These are phyloP conservation scores for Mycena olivaceomarginata DNA, from an alignment of 768 basidiomycete species.

Conservation along the genomic window DNA sequence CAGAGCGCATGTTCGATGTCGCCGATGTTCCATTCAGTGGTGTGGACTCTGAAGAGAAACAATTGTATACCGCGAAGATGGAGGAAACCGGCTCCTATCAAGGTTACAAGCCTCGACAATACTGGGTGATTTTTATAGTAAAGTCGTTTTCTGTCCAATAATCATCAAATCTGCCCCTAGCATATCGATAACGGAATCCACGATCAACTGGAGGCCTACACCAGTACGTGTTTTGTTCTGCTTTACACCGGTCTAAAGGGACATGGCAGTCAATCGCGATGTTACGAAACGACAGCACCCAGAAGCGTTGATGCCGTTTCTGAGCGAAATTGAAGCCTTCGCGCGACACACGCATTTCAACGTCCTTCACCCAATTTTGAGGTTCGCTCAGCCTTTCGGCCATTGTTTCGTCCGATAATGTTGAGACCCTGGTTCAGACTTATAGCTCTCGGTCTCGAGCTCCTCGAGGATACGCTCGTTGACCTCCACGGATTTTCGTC, in stretches of 20 bases:
- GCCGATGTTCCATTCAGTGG: slow-evolving; percentile 66
- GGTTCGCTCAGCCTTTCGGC: slow-evolving; percentile 49
- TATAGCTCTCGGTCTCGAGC: slow-evolving; percentile 70
- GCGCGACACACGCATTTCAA: slow-evolving; percentile 70
- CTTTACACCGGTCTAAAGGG: background rate
- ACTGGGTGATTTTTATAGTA: slow-evolving; percentile 65
- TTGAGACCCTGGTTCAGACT: slow-evolving; percentile 50
- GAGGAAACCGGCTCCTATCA: slow-evolving; percentile 69
- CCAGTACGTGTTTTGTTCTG: slow-evolving; percentile 61
- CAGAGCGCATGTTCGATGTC: slow-evolving; percentile 68
- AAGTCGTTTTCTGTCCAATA: background rate
- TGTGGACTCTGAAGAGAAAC: slow-evolving; percentile 66
- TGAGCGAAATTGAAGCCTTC: slow-evolving; percentile 73
- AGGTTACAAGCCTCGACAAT: slow-evolving; percentile 73
- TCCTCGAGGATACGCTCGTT: slow-evolving; percentile 71
- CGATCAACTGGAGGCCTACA: slow-evolving; percentile 81
- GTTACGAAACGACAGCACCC: slow-evolving; percentile 70
- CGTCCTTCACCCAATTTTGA: slow-evolving; percentile 69
- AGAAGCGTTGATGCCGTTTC: slow-evolving; percentile 65
- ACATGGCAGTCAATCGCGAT: slow-evolving; percentile 68
- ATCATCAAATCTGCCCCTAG: slow-evolving; percentile 53
- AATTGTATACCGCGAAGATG: slow-evolving; percentile 57
- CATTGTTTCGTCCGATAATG: no score
- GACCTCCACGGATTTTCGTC: slow-evolving; percentile 67
- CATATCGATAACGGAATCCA: slow-evolving; percentile 77